Percentiles rank a stretch among this genome's conserved stretches.
These are phyloP conservation scores for Oryza australiensis DNA, from an alignment of 176 grass and related monocot genomes.

Conservation along the genomic window DNA sequence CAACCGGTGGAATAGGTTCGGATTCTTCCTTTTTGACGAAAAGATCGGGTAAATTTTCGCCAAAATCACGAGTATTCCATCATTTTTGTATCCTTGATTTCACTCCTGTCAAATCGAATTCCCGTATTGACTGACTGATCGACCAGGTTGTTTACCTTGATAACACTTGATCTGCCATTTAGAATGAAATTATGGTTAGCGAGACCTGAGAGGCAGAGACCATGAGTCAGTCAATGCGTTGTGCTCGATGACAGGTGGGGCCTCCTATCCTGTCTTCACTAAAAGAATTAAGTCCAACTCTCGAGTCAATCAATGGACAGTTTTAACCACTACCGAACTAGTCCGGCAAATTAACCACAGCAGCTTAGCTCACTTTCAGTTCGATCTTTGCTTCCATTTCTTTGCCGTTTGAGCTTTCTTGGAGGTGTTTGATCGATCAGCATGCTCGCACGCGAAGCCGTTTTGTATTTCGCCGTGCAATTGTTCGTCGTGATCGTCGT, in stretches of 20 bases:
- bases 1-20: background rate
- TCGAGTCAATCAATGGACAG: background rate
- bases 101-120: background rate
- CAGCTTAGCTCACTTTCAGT: background rate
- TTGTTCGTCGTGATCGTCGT: constrained; percentile 17
- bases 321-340: background rate
- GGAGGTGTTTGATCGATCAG: background rate
- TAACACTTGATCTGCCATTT: background rate
- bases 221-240: background rate
- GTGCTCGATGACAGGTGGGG: background rate
- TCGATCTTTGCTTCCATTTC: background rate
- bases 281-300: background rate
- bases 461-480: background rate
- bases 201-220: background rate
- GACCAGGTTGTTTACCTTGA: too few relatives aligned
- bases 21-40: background rate
- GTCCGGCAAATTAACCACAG: background rate
- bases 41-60: background rate
- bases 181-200: background rate
- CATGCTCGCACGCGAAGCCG: background rate
- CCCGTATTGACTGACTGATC: background rate
- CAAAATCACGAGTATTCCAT: background rate
- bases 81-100: background rate
- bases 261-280: background rate
- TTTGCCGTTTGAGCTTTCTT: background rate